These are phyloP conservation scores for Artemisia argyi DNA, from an alignment of 129 eudicot genomes.

Conservation along the genomic window DNA sequence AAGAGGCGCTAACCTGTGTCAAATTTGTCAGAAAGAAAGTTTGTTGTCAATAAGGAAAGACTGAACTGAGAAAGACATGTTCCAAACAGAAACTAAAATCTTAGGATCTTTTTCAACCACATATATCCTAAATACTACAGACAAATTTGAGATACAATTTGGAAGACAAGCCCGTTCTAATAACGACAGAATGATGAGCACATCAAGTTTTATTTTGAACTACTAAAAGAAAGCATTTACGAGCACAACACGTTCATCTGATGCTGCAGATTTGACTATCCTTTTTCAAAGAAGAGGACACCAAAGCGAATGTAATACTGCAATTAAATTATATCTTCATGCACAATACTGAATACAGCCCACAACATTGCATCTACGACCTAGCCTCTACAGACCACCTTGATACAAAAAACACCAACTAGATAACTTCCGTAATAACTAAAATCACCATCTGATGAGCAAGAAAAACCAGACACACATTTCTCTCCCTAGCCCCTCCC, in stretches of 20 bases:
- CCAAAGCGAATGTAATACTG: too few species aligned
- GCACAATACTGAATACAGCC: too few species aligned
- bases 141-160: not conserved
- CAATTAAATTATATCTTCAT: too few species aligned
- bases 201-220: not conserved
- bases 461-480: not conserved
- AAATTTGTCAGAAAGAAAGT: constrained; percentile 37
- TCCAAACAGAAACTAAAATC: constrained; percentile 15
- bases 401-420: not conserved
- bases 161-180: not conserved
- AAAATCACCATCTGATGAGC: not conserved
- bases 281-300: not conserved
- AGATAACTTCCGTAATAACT: not conserved
- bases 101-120: not conserved
- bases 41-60: constrained; percentile 29
- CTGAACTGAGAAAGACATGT: not conserved
- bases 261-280: not conserved
- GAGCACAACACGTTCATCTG: not conserved
- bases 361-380: not conserved
- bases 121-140: not conserved
- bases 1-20: constrained; percentile 91
- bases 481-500: not conserved
- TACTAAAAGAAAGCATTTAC: not conserved
- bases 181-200: not conserved
- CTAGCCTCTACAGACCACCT: not conserved